These are phyloP conservation scores for Pseudogymnoascus sp. DNA, from an alignment of 2,329 filamentous ascomycete genomes.

Conservation along the genomic window DNA sequence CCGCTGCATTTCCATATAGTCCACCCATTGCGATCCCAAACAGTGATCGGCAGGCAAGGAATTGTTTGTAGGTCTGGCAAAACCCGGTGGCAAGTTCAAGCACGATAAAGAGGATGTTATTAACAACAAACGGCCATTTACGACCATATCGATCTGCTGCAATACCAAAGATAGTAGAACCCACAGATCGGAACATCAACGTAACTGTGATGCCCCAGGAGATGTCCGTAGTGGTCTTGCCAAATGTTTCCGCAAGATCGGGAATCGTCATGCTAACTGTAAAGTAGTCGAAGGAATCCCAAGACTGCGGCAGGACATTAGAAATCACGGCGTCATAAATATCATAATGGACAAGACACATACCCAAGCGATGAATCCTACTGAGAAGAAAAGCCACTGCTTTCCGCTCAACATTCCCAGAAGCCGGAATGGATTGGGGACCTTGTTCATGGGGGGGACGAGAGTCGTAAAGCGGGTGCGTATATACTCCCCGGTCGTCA, in stretches of 20 bases:
- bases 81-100: conserved; percentile 49
- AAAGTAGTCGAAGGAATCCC: conserved; percentile 62
- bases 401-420: conserved; percentile 54
- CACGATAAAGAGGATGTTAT: conserved; percentile 62
- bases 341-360: background rate
- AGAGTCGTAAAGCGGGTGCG: conserved; percentile 47
- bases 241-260: conserved; percentile 46
- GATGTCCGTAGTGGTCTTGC: conserved; percentile 48
- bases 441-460: conserved; percentile 52
- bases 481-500: conserved; percentile 21
- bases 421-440: conserved; percentile 64
- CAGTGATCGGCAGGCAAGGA: conserved; percentile 63
- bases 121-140: conserved; percentile 66
- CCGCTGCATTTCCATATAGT: conserved; percentile 66
- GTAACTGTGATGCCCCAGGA: conserved; percentile 59
- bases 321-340: background rate
- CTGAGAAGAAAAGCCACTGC: conserved; percentile 72
- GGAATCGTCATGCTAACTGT: conserved; percentile 54
- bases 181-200: conserved; percentile 53
- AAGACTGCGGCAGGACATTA: conserved; percentile 33
- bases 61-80: conserved; percentile 28
- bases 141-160: conserved; percentile 50
- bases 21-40: conserved; percentile 77
- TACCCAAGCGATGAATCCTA: conserved; percentile 65
- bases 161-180: conserved; percentile 48